Evolutionary conservation across 2,329 filamentous ascomycete genomes (phyloP), one percentile per base, ranked within the genome.

Genomic region (Cadophora sp.): DNA sequence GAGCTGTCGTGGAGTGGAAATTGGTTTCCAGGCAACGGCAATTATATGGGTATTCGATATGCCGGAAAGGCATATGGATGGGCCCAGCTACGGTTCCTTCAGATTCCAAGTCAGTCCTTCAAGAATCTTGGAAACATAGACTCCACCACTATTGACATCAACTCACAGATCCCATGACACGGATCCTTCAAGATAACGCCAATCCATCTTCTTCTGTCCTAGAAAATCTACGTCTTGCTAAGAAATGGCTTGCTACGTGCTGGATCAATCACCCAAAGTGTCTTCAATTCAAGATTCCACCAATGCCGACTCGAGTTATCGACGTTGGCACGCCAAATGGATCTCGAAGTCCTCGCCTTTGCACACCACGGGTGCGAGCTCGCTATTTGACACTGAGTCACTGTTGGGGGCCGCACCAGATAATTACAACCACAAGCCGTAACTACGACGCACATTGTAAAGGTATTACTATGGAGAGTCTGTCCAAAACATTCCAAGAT

Each of bases 361-460:
- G 51, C 27, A 56, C 51, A 9, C 51, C 51, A 29, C 16, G 16
- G 19, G 27, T 34, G 4, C 51, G 27, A 31, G 16, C 51, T 3
- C 2, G 51, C 7, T 56, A 56, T 34, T 31, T 56, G 27, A 56
- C 51, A 34, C 19, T 56, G 4, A 56, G 51, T n/a, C 51, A 56
- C n/a, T 56, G 51, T 14, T 56, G 51, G 51, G 51, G 51, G n/a
- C 27, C 51, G 14, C 31, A 56, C 16, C 51, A 56, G 27, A 56
- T 56, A 56, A 27, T 27, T 9, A 56, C 51, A 16, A 56, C 51
- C 16, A 56, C 51, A 16, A 56, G 2, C 6, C 7, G 12, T 12
- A 56, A 56, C 27, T 34, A 31, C 16, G 8, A 19, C 19, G 27
- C n/a, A 11, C 26, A 27, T 16, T 56, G 51, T 16, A 31, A 22